Evolutionary conservation across 2,329 filamentous ascomycete genomes (phyloP).

Genomic region (Lizonia empirigonia): DNA sequence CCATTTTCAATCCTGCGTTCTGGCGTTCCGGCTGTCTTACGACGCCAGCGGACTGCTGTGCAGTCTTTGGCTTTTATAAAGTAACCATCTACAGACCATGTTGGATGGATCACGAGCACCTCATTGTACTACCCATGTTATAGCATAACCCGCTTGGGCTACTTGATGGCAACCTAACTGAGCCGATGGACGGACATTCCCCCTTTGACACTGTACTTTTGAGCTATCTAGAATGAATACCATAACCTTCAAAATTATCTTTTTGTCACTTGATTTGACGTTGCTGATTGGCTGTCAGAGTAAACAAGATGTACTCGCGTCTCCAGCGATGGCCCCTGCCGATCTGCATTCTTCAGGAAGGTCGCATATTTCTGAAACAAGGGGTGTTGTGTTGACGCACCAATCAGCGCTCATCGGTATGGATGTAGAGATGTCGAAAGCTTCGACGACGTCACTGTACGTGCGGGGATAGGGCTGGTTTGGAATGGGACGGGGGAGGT

Average conservation of each 20-base stretch:
- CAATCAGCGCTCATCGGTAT: too few species aligned
- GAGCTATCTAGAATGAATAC: conserved; percentile 21
- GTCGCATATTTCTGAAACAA: too few species aligned
- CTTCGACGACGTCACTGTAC: too few species aligned
- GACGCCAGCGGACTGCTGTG: conserved; percentile 33
- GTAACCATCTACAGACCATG: conserved; percentile 16
- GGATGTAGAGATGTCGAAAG: too few species aligned
- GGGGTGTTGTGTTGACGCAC: too few species aligned
- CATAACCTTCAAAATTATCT: conserved; percentile 9
- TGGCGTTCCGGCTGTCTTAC: conserved; percentile 33
- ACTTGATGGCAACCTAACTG: not conserved
- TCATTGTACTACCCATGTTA: conserved; percentile 15
- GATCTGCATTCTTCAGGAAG: too few species aligned
- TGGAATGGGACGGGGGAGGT: too few species aligned
- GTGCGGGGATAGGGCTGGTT: too few species aligned
- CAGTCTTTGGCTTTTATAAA: conserved; percentile 23
- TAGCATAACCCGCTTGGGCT: conserved; percentile 4
- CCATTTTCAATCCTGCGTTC: conserved; percentile 19
- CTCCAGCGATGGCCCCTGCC: too few species aligned
- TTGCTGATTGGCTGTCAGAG: too few species aligned
- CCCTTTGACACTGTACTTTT: conserved; percentile 12
- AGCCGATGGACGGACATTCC: conserved; percentile 8
- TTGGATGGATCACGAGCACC: conserved; percentile 17
- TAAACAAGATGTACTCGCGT: too few species aligned
- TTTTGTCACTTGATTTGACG: too few species aligned